Evolutionary conservation across 23 red algal species (phyloP), one percentile per base, ranked within the genome.

Genomic region (Gracilaria gracilis): DNA sequence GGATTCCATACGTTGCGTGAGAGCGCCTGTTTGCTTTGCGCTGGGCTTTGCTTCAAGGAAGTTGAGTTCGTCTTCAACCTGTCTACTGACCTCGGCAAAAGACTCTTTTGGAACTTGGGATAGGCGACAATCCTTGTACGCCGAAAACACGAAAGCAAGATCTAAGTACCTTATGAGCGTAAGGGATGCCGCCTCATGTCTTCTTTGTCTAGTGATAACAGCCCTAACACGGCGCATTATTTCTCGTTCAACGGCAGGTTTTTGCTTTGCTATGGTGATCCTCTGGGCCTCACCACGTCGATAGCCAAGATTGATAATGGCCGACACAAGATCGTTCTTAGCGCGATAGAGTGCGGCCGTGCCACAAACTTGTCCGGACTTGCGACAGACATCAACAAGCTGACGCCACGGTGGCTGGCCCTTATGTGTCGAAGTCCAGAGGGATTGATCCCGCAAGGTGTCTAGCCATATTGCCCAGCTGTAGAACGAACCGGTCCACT

Each of bases 331-430:
- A 90, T 90, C 87, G 57, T 62, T 81, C 61, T 90, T 90, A 0
- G 87, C 87, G n/a, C 73, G 73, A 71, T 90, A 90, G 54, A 90
- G 74, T 1, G 87, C 87, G 57, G 87, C 87, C 20, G 87, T 90
- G 32, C 87, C 87, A 27, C 87, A 64, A 32, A 90, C 87, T 67
- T 90, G 87, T 61, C 74, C 73, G 21, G 87, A 90, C 2, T 34
- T 74, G 28, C 71, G 67, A 39, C 87, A 90, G 11, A 36, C 87
- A 47, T 90, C 87, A 36, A 90, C 74, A 4, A 90, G 87, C 38
- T 55, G 49, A 15, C 74, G 87, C 87, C 87, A 90, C 2, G 87
- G 71, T n/a, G 87, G 72, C 20, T 67, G 19, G 61, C 5, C 37
- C 15, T 42, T 25, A 27, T 49, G 74, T 8, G 25, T 47, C 13